Evolutionary conservation across 2,329 filamentous ascomycete species (phyloP).

Genomic region (Neophaeococcomyces aloes): DNA sequence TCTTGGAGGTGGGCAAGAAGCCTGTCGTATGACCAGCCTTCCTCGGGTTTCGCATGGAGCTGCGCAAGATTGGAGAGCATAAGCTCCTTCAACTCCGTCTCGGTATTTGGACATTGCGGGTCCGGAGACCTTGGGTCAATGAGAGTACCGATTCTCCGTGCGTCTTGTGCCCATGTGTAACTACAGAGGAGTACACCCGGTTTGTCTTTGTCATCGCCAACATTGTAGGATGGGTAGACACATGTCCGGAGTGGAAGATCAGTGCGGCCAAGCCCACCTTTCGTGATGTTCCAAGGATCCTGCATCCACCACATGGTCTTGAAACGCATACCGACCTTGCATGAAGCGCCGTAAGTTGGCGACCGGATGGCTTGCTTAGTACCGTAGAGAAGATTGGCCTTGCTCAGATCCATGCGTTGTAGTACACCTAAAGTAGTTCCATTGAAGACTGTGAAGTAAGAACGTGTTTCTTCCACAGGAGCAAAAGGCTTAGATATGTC

Average conservation of each 20-base stretch:
- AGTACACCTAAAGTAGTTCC: conserved; percentile 25
- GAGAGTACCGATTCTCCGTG: conserved; percentile 25
- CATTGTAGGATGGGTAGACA: conserved; percentile 22
- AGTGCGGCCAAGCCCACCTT: conserved; percentile 9
- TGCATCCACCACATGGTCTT: conserved; percentile 27
- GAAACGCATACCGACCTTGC: conserved; percentile 32
- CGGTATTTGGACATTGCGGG: conserved; percentile 6
- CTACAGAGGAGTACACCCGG: conserved; percentile 28
- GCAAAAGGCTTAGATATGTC: neutral
- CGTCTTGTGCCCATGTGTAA: conserved; percentile 31
- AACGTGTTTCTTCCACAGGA: neutral
- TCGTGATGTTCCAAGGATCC: conserved; percentile 6
- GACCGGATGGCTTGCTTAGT: conserved; percentile 26
- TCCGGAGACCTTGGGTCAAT: conserved; percentile 7
- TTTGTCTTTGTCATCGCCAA: conserved; percentile 14
- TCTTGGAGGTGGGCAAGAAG: conserved; percentile 9
- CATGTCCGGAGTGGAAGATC: conserved; percentile 12
- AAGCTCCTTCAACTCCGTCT: conserved; percentile 23
- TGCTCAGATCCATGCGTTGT: conserved; percentile 24
- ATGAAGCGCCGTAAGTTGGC: conserved; percentile 25
- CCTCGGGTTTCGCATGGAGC: conserved; percentile 18
- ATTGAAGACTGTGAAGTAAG: conserved; percentile 26
- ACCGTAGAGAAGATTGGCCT: conserved; percentile 15
- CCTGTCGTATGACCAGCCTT: neutral
- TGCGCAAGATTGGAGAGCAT: conserved; percentile 24